phyloP scores from a whole-genome alignment of 768 basidiomycete genomes.

The Lactifluus rugatus region DNA sequence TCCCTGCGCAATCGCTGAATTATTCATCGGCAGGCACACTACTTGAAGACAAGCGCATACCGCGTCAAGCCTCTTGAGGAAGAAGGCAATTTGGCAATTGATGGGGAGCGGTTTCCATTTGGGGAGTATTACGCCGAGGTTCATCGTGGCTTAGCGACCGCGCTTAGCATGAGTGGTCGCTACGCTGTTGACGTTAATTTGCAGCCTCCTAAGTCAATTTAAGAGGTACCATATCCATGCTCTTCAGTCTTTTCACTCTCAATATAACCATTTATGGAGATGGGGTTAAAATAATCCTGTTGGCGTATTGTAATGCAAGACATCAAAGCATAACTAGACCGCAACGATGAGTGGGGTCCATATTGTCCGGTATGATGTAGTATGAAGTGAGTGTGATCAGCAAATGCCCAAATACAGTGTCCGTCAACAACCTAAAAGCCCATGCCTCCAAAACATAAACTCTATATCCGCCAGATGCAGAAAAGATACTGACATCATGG shows the following conservation, averaged over 20 bases:
- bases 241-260: neutral
- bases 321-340: constrained; percentile 13
- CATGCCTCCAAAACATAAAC: constrained; percentile 4
- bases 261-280: neutral
- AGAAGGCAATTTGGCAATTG: constrained; percentile 55
- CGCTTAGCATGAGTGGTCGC: constrained; percentile 52
- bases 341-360: neutral
- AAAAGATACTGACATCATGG: constrained; percentile 21
- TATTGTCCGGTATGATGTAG: constrained; percentile 6
- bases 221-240: neutral
- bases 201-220: neutral
- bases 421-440: constrained; percentile 7
- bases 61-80: constrained; percentile 50
- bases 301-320: constrained; percentile 13
- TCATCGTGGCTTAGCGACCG: constrained; percentile 52
- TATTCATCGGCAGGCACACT: constrained; percentile 42
- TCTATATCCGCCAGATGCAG: constrained; percentile 17
- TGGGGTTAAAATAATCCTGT: constrained; percentile 4
- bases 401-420: constrained; percentile 18
- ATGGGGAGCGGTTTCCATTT: constrained; percentile 71
- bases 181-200: constrained; percentile 46
- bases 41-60: constrained; percentile 67
- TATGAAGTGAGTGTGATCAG: constrained; percentile 14
- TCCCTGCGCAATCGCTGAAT: neutral
- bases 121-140: constrained; percentile 71